Conservation (phyloP, 352 stramenopile species). For the Phytophthora vignae region DNA sequence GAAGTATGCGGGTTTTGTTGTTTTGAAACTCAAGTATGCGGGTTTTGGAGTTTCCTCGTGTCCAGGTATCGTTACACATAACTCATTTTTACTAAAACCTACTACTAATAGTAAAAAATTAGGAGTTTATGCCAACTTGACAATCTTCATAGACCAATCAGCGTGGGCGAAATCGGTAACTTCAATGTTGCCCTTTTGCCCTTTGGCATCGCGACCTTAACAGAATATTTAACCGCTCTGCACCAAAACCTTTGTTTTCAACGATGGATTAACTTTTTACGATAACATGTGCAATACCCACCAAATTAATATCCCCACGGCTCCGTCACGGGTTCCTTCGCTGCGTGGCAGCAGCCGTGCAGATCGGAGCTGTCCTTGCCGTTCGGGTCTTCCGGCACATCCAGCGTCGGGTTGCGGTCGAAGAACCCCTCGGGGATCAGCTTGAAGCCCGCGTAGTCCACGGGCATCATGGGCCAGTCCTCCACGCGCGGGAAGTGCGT, state of each 20-base stretch:
- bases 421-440: slow-evolving; percentile 75
- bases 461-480: slow-evolving; percentile 81
- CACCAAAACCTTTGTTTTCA: background rate
- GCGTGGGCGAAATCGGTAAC: background rate
- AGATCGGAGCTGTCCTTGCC: slow-evolving; percentile 45
- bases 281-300: no score
- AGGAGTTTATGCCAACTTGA: no score
- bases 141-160: no score
- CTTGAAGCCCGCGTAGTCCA: slow-evolving; percentile 74
- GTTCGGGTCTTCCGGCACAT: slow-evolving; percentile 50
- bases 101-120: no score
- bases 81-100: no score
- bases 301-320: slow-evolving; percentile 25
- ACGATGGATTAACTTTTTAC: slow-evolving; percentile 12
- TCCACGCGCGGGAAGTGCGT: slow-evolving; percentile 70
- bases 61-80: no score
- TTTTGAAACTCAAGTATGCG: no score
- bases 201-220: no score
- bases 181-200: no score
- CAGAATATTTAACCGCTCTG: no score
- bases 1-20: no score
- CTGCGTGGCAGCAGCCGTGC: slow-evolving; percentile 32
- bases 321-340: slow-evolving; percentile 11
- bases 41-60: no score
- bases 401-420: slow-evolving; percentile 59